These are phyloP conservation scores for Neopestalotiopsis rosae DNA, from an alignment of 2,329 filamentous ascomycete species.

Conservation along the genomic window DNA sequence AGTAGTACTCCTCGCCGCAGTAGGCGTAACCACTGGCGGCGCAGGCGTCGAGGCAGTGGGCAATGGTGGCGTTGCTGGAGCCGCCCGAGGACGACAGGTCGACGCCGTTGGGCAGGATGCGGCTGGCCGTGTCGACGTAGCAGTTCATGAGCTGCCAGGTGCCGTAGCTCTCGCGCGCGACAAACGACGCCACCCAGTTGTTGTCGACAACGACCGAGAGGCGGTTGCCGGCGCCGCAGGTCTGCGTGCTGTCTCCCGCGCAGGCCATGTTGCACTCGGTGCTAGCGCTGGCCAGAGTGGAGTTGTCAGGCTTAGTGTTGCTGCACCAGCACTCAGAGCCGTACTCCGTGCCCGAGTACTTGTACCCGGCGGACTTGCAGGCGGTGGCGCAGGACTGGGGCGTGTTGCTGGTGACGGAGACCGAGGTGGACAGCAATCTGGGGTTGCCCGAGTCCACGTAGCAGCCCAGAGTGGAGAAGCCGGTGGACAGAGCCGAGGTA, in stretches of 20 bases:
- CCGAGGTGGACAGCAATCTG: constrained; percentile 35
- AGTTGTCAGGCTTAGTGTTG: background rate
- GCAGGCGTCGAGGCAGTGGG: background rate
- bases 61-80: constrained; percentile 4
- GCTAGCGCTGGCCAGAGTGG: background rate
- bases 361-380: constrained; percentile 26
- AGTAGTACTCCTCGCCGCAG: constrained; percentile 8
- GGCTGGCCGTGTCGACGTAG: background rate
- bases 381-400: constrained; percentile 37
- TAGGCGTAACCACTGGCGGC: background rate
- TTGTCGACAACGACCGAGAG: constrained; percentile 9
- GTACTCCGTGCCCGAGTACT: constrained; percentile 1
- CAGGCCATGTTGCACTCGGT: constrained; percentile 15
- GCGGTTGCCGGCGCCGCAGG: constrained; percentile 16
- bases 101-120: background rate
- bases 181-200: background rate
- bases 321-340: background rate
- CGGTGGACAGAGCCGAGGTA: constrained; percentile 11
- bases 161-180: background rate
- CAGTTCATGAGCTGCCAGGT: constrained; percentile 1
- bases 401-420: constrained; percentile 36
- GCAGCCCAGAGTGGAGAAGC: constrained; percentile 40
- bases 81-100: background rate
- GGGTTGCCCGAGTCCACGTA: constrained; percentile 38
- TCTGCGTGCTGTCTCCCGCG: constrained; percentile 12